These are phyloP conservation scores for Stephania japonica DNA, from an alignment of 164 flowering plant genomes.

Conservation along the genomic window DNA sequence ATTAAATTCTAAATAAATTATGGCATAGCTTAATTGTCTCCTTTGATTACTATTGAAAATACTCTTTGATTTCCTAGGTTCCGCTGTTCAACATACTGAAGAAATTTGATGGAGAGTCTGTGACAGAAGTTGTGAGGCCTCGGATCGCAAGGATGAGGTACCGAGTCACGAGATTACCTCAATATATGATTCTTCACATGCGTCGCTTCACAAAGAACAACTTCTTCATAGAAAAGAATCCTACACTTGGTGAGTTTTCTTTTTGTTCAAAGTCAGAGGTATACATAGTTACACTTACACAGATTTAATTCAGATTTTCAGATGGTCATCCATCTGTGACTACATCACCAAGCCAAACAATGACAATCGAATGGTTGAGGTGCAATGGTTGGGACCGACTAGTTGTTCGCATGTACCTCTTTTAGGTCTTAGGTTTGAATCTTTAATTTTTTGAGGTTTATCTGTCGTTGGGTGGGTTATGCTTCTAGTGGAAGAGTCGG, in stretches of 20 bases:
- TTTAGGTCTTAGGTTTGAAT: not conserved
- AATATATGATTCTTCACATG: slow-evolving; percentile 91
- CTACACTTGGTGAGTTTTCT: slow-evolving; percentile 74
- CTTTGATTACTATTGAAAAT: slow-evolving; percentile 1
- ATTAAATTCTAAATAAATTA: not conserved
- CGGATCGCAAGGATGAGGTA: slow-evolving; percentile 89
- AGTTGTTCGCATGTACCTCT: not conserved
- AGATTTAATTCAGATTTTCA: not conserved
- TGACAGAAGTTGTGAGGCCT: slow-evolving; percentile 96
- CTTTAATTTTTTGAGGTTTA: no score
- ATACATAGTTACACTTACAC: not conserved
- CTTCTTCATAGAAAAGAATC: slow-evolving; percentile 93
- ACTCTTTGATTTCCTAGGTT: slow-evolving; percentile 41
- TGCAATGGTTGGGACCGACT: not conserved
- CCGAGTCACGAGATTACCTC: slow-evolving; percentile 82
- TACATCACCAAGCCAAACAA: not conserved
- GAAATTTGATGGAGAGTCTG: slow-evolving; percentile 90
- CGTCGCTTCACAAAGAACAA: slow-evolving; percentile 93
- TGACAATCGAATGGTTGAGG: not conserved
- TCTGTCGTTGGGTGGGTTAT: no score
- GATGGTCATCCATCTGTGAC: not conserved
- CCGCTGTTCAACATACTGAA: slow-evolving; percentile 88
- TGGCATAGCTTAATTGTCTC: not conserved
- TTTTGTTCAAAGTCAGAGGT: not conserved
- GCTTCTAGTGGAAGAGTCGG: no score